Evolutionary conservation across 1,284 basidiomycete genomes (phyloP).

Genomic region (Marasmius oreades): DNA sequence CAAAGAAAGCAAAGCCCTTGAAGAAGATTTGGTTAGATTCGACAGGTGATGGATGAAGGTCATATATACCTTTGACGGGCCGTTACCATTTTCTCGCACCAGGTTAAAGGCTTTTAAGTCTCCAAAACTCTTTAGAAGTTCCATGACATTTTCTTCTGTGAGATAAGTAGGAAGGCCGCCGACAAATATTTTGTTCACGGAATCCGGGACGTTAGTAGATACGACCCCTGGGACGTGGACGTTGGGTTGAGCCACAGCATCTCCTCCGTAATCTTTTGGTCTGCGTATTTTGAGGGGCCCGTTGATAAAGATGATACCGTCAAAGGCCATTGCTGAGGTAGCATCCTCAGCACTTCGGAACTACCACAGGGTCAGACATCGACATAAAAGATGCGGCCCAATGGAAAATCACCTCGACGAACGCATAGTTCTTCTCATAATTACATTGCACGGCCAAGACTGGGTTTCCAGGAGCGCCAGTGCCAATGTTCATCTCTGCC

Average conservation of each 20-base stretch:
- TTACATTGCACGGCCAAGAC: slow-evolving; percentile 93
- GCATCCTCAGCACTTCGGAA: slow-evolving; percentile 97
- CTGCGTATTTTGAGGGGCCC: slow-evolving; percentile 92
- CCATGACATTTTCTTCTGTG: slow-evolving; percentile 97
- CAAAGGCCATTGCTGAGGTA: slow-evolving; percentile 93
- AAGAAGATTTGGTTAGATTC: slow-evolving; percentile 5
- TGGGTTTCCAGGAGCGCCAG: slow-evolving; percentile 83
- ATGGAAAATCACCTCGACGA: slow-evolving; percentile 73
- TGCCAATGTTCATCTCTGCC: slow-evolving; percentile 85
- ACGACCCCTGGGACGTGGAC: slow-evolving; percentile 91
- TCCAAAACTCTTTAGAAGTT: slow-evolving; percentile 95
- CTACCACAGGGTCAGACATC: slow-evolving; percentile 38
- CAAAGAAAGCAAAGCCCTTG: slow-evolving; percentile 98
- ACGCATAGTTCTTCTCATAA: slow-evolving; percentile 97
- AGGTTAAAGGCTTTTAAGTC: slow-evolving; percentile 97
- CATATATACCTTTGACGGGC: slow-evolving; percentile 75
- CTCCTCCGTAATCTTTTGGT: slow-evolving; percentile 94
- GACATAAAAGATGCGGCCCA: neutral
- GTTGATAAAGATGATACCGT: slow-evolving; percentile 93
- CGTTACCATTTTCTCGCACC: slow-evolving; percentile 89
- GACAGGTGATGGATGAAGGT: neutral
- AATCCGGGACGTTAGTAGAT: slow-evolving; percentile 96
- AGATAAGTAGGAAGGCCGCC: slow-evolving; percentile 95
- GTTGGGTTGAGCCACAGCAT: slow-evolving; percentile 55
- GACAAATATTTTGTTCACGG: slow-evolving; percentile 97